Conservation (phyloP, 768 basidiomycete species). For the Russula sp. region DNA sequence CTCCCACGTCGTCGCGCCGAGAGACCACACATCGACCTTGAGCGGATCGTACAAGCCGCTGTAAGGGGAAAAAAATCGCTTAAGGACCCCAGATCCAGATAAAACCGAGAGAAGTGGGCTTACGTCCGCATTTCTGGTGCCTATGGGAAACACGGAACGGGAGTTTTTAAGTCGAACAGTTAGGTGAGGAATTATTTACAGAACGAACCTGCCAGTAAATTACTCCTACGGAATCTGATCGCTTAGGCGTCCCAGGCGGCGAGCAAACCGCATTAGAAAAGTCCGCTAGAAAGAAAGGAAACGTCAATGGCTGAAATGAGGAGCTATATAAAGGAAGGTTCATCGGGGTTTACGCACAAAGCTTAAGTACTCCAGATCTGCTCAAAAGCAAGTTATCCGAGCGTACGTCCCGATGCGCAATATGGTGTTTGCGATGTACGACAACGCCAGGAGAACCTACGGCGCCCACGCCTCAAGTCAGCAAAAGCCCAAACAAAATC, state of each 20-base stretch:
- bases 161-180: not conserved
- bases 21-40: constrained; percentile 31
- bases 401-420: constrained; percentile 81
- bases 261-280: constrained; percentile 75
- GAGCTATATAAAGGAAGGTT: not conserved
- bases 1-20: constrained; percentile 31
- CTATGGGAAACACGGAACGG: constrained; percentile 31
- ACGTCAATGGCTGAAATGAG: not conserved
- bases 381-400: constrained; percentile 81
- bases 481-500: not conserved
- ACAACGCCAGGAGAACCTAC: constrained; percentile 63
- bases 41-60: constrained; percentile 30
- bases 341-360: constrained; percentile 45
- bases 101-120: constrained; percentile 32
- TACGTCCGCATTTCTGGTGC: constrained; percentile 76
- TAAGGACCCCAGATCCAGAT: not conserved
- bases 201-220: constrained; percentile 70
- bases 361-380: constrained; percentile 63
- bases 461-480: not conserved
- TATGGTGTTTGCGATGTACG: constrained; percentile 61
- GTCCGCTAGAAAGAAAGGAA: constrained; percentile 48
- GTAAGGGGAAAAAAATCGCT: not conserved
- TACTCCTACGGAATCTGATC: constrained; percentile 64
- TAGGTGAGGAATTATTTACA: not conserved
- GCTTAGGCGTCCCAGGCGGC: constrained; percentile 47